phyloP scores from a whole-genome alignment of 2,329 filamentous ascomycete species.

The Diaporthe vaccinii region DNA sequence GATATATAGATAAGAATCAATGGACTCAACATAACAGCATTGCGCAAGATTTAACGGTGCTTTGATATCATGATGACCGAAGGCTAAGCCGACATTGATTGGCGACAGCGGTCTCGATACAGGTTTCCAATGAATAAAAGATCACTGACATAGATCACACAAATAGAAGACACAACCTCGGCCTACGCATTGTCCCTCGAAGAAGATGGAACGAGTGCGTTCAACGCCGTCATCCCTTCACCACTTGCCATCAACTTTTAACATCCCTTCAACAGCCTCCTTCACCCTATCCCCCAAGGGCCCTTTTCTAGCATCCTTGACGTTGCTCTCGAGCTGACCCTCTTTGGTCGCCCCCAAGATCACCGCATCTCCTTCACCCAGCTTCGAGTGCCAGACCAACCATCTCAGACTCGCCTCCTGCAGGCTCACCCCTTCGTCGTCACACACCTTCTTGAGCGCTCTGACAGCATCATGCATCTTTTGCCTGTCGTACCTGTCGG shows the following conservation, averaged over 20 bases:
- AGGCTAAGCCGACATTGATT: not conserved
- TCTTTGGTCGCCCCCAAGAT: constrained; percentile 55
- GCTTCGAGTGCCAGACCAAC: constrained; percentile 15
- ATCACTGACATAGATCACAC: not conserved
- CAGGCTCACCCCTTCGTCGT: constrained; percentile 4
- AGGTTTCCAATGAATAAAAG: not conserved
- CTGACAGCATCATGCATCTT: constrained; percentile 21
- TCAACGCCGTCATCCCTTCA: not conserved
- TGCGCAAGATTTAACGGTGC: not conserved
- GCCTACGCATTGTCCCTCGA: too few relatives aligned
- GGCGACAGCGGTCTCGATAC: too few relatives aligned
- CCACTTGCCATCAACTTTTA: not conserved
- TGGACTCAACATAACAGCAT: not conserved
- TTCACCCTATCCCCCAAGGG: not conserved
- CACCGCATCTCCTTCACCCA: constrained; percentile 50
- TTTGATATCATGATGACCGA: not conserved
- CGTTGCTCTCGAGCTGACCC: constrained; percentile 48
- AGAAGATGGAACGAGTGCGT: not conserved
- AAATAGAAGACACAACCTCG: not conserved
- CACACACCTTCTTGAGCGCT: constrained; percentile 18
- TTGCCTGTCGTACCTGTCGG: constrained; percentile 4
- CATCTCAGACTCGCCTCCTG: constrained; percentile 20
- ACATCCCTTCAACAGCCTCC: constrained; percentile 6
- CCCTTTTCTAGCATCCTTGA: constrained; percentile 3
- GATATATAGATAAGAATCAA: not conserved